Base-by-base conservation (phyloP, 768 basidiomycete genomes). In the Serpula lacrymans region DNA sequence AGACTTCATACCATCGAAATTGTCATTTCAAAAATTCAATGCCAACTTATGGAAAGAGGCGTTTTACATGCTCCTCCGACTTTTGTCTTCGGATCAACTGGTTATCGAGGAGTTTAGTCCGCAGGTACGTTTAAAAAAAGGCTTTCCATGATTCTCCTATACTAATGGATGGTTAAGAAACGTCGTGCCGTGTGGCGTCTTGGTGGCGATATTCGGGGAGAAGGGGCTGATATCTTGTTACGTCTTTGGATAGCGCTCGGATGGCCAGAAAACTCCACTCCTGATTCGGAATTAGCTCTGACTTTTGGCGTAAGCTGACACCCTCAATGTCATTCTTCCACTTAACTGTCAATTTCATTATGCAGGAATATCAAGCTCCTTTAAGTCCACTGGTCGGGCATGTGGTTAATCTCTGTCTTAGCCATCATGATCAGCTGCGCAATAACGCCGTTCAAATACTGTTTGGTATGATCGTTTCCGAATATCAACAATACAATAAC, bases 71-170 rank as follows among this genome's bases (percentile, higher is more conserved):
- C 69, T 96, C 7, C 72, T 97, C 49, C 85, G 83, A 46, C 70
- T 96, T 24, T 69, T 95, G 21, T 86, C 90, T 4, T 95, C 91
- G 3, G 88, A 94, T 34, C 90, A 93, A 42, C 74, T 97, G 13
- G 82, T 90, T 12, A 92, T 97, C 34, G 95, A 98, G 59, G 91
- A 97, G 46, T 93, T 94, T 47, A 90, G 83, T 53, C 89, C 93
- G 2, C 95, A 95, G 77, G 90, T 87, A 43, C 26, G 67, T 47
- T 31, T 18, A 16, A n/a, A n/a, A n/a, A n/a, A n/a, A n/a, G n/a
- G n/a, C n/a, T n/a, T n/a, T n/a, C n/a, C n/a, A n/a, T n/a, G n/a
- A n/a, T n/a, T 37, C 36, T 25, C 25, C 26, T 42, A 20, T 8
- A 34, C 20, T 24, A 18, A 30, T 34, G n/a, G 37, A 38, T 10